Percentiles rank a stretch among this genome's conserved stretches.
These are phyloP conservation scores for Blastocystis sp. DNA, from an alignment of 352 stramenopile genomes.

Conservation along the genomic window DNA sequence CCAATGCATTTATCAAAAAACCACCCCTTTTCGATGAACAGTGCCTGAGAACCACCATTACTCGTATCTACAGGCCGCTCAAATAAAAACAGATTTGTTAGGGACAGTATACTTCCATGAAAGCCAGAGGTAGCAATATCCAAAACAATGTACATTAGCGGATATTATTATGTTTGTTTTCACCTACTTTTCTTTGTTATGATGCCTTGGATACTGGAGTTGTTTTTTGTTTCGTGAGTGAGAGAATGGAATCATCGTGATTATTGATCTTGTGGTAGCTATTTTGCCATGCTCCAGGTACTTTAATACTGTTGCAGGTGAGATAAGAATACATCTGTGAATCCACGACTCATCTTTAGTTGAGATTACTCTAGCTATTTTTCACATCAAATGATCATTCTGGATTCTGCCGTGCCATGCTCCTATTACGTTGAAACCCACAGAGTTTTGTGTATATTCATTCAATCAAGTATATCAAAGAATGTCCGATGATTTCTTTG, in stretches of 20 bases:
- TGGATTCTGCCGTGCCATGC: constrained; percentile 27
- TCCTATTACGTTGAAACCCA: neutral
- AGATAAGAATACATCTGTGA: neutral
- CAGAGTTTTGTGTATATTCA: neutral
- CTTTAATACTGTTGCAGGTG: too few relatives aligned
- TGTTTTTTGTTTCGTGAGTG: too few relatives aligned
- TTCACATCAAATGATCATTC: neutral
- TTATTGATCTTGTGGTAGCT: neutral
- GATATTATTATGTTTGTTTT: neutral
- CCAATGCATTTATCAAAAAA: neutral
- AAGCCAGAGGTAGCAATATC: constrained; percentile 59
- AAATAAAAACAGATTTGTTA: constrained; percentile 24
- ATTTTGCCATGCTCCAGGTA: neutral
- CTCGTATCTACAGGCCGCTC: neutral
- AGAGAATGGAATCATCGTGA: too few relatives aligned
- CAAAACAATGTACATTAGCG: constrained; percentile 45
- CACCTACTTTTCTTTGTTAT: neutral
- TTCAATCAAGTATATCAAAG: neutral
- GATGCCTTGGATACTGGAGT: neutral
- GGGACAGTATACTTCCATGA: neutral
- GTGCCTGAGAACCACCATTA: neutral
- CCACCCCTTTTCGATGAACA: constrained; percentile 15
- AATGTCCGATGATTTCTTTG: constrained; percentile 69
- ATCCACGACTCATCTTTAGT: neutral
- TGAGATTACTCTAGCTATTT: neutral